Percentiles rank a stretch among this genome's conserved stretches.
Conservation (phyloP, 352 stramenopile genomes). For the Discostella stelligera region DNA sequence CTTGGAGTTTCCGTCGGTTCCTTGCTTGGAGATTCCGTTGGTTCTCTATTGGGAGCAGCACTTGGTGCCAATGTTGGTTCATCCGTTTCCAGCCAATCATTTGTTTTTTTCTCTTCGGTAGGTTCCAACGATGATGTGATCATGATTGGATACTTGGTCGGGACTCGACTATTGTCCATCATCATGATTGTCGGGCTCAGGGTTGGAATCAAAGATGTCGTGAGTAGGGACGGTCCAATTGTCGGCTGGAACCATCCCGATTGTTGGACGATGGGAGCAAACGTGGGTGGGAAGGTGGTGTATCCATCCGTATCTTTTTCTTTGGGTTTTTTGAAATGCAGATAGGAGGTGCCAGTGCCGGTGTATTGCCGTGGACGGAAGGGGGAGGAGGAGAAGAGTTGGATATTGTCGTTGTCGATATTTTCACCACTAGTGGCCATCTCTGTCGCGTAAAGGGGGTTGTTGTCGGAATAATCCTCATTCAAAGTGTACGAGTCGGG, state of each 20-base stretch:
- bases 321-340: conserved; percentile 47
- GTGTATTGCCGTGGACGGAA: conserved; percentile 33
- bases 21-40: conserved; percentile 14
- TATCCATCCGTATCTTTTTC: conserved; percentile 38
- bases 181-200: conserved; percentile 4
- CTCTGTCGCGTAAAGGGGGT: no score
- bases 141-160: conserved; percentile 9
- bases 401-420: neutral
- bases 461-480: no score
- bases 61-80: conserved; percentile 5
- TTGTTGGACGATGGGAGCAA: neutral
- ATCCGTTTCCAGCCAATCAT: neutral
- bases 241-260: conserved; percentile 27
- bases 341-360: conserved; percentile 28
- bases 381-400: conserved; percentile 40
- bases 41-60: conserved; percentile 2
- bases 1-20: conserved; percentile 11
- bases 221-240: neutral
- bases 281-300: conserved; percentile 39
- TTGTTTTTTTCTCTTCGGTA: neutral
- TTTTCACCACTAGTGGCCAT: no score
- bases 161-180: neutral
- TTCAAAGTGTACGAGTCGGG: no score
- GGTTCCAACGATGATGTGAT: neutral
- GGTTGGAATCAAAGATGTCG: conserved; percentile 5